phyloP scores from a whole-genome alignment of 441 rosid genomes.

The Brassica balearica region DNA sequence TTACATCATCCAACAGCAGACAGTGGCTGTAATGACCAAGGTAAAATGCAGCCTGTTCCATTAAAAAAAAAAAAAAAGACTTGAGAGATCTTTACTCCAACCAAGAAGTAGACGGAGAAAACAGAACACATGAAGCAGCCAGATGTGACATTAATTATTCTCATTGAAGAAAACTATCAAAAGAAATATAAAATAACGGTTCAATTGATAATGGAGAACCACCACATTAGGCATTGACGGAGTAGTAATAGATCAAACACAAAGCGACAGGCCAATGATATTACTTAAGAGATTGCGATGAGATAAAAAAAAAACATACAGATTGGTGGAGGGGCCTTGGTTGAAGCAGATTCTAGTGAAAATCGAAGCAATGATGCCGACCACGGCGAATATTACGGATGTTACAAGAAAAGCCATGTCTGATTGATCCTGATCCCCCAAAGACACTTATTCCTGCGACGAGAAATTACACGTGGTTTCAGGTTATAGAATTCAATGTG shows the following conservation, averaged over 20 bases:
- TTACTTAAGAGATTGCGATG: not conserved
- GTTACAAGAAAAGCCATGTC: slow-evolving; percentile 86
- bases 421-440: slow-evolving; percentile 28
- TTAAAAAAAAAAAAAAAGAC: slow-evolving; percentile 15
- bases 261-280: not conserved
- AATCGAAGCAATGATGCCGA: slow-evolving; percentile 67
- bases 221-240: not conserved
- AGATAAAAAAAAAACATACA: slow-evolving; percentile 49
- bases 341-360: slow-evolving; percentile 79
- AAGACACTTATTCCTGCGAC: not conserved
- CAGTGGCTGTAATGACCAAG: slow-evolving; percentile 83
- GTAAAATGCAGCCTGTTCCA: slow-evolving; percentile 76
- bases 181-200: not conserved
- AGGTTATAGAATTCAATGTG: not conserved
- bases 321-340: slow-evolving; percentile 71
- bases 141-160: not conserved
- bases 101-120: not conserved
- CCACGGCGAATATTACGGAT: slow-evolving; percentile 68
- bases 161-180: not conserved
- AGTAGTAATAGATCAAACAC: slow-evolving; percentile 11
- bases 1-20: slow-evolving; percentile 98
- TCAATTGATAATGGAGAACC: slow-evolving; percentile 3
- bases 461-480: not conserved
- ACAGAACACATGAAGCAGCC: not conserved
- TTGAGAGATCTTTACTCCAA: slow-evolving; percentile 12